Conservation (phyloP, 345 rosid species). For the Eucalyptus viminalis region DNA sequence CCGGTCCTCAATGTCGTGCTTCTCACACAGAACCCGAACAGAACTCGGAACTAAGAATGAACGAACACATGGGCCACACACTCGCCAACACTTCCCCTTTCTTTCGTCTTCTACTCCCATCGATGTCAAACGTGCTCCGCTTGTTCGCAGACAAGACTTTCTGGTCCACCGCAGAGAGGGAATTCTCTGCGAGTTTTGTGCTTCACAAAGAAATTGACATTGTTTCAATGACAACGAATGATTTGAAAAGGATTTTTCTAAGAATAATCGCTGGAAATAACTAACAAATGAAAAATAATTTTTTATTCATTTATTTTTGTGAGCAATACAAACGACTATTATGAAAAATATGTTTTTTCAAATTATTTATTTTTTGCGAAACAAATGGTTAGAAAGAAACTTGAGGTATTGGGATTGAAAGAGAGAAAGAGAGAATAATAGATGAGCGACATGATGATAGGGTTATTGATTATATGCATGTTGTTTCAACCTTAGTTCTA, state of each 20-base stretch:
- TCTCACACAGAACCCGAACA: not conserved
- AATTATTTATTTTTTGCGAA: not conserved
- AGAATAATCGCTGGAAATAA: not conserved
- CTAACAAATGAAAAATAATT: not conserved
- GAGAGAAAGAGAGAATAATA: not conserved
- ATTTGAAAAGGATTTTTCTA: not conserved
- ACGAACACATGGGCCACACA: not conserved
- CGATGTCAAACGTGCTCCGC: not conserved
- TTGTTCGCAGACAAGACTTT: not conserved
- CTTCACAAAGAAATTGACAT: not conserved
- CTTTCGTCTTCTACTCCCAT: not conserved
- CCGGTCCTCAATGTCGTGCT: not conserved
- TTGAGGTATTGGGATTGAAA: not conserved
- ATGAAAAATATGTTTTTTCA: not conserved
- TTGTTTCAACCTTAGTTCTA: not conserved
- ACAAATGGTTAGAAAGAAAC: not conserved
- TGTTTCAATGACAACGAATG: fast-evolving
- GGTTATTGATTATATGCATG: not conserved
- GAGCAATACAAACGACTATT: not conserved
- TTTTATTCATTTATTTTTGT: not conserved
- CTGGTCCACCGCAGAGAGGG: not conserved
- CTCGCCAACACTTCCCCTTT: not conserved
- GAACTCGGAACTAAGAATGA: not conserved
- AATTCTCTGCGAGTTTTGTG: not conserved
- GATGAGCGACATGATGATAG: not conserved